Base-by-base conservation (phyloP, 2,329 filamentous ascomycete genomes). In the Celoporthe dispersa region DNA sequence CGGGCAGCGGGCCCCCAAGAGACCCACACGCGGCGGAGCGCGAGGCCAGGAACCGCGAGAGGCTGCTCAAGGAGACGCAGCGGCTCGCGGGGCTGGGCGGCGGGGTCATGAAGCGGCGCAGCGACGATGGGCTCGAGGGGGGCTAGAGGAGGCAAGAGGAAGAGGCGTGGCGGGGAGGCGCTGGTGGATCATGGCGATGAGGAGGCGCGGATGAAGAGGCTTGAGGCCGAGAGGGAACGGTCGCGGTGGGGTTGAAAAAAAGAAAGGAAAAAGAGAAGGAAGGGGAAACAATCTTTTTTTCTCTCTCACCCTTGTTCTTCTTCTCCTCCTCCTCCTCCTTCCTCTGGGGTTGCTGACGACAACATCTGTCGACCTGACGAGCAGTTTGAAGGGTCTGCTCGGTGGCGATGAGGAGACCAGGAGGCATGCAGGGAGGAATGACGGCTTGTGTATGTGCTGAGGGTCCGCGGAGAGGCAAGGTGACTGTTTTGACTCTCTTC, bases 21-120 rank as follows among this genome's bases (percentile, higher is more conserved):
- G 89, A 92, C 73, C 84, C 88, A n/a, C 90, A 92, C 78, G 90
- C 91, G 1, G 82, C 90, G 0, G 91, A 93, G 78, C 88, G 91
- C 31, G 90, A 92, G 76, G 87, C 87, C 16, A 83, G 89, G 22
- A 86, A 91, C 75, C 84, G 90, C 61, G 90, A 92, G 78, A 84
- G 91, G 35, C 82, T 92, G 66, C 82, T 91, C 16, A 91, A 90
- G 75, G 91, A 93, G 79, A 88, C 89, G 53, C 89, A 92, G 79
- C 86, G 88, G 48, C 87, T 91, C 79, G 84, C 88, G 60, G 83
- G 87, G 66, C 75, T 85, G 39, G 79, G 80, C 53, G 81, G 84
- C 68, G 65, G 65, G 19, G 70, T 68, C 8, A 75, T 82, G 74
- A 87, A 90, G 78, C 79, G 88, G 72, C 79, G 82, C 65, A 81